phyloP scores from a whole-genome alignment of 139 green algal species.

The Micractinium sp. region DNA sequence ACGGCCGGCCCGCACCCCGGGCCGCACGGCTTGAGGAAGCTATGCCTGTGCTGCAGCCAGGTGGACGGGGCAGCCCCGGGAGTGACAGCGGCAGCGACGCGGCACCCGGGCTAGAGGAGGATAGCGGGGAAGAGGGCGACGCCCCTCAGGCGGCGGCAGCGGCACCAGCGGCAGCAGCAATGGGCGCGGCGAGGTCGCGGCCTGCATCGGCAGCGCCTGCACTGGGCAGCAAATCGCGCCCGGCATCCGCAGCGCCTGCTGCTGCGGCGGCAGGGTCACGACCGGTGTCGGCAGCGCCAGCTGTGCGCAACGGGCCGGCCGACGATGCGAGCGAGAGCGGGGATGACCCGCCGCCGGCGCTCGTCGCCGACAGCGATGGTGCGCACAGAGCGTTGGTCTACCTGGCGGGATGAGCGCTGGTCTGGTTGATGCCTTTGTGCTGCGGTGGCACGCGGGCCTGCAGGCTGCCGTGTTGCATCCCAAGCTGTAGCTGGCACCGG shows the following conservation, averaged over 20 bases:
- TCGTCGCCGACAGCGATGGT: neutral
- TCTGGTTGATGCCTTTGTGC: no score
- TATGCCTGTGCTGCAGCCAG: no score
- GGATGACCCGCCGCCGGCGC: neutral
- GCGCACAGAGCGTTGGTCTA: neutral
- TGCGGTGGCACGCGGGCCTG: no score
- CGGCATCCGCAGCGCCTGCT: neutral
- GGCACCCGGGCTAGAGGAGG: neutral
- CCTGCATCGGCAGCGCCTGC: neutral
- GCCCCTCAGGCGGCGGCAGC: neutral
- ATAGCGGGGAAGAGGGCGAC: neutral
- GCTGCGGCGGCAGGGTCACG: neutral
- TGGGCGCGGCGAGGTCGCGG: neutral
- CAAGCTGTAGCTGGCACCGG: no score
- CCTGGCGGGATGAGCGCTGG: no score
- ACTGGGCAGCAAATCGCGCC: neutral
- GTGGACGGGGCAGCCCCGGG: no score
- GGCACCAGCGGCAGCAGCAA: neutral
- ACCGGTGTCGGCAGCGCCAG: neutral
- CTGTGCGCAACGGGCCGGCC: neutral
- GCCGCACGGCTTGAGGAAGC: no score
- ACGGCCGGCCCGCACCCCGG: no score
- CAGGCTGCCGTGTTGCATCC: no score
- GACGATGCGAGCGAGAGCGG: neutral
- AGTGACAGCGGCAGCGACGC: neutral